Conservation (phyloP, 1,284 basidiomycete species). For the Chalciporus sp. region DNA sequence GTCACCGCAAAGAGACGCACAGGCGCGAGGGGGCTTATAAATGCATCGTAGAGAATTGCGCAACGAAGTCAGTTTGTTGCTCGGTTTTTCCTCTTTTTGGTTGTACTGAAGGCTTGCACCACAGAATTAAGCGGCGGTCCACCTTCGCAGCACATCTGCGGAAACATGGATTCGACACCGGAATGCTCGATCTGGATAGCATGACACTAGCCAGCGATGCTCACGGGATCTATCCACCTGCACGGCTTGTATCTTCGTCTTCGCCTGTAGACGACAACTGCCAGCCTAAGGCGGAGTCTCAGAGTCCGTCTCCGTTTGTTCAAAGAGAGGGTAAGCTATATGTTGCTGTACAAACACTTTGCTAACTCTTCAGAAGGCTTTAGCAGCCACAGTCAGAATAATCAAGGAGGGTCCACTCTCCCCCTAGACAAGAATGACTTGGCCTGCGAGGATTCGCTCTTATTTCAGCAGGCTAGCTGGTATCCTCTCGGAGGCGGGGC, state of each 20-base stretch:
- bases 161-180: slow-evolving; percentile 46
- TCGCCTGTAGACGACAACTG: slow-evolving; percentile 2
- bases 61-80: slow-evolving; percentile 43
- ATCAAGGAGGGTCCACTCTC: neutral
- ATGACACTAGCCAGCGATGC: slow-evolving; percentile 6
- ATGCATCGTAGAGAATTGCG: slow-evolving; percentile 48
- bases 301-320: slow-evolving; percentile 4
- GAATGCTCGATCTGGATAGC: slow-evolving; percentile 20
- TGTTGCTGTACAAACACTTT: neutral
- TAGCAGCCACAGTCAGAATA: slow-evolving; percentile 1
- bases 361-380: slow-evolving; percentile 20
- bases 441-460: slow-evolving; percentile 5
- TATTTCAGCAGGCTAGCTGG: slow-evolving; percentile 10
- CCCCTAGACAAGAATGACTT: slow-evolving; percentile 7
- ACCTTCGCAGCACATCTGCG: slow-evolving; percentile 56
- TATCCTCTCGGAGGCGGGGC: neutral
- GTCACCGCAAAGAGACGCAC: slow-evolving; percentile 64
- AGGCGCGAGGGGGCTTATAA: slow-evolving; percentile 39
- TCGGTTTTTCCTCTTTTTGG: neutral
- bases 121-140: slow-evolving; percentile 66
- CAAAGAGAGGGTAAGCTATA: slow-evolving; percentile 18
- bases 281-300: slow-evolving; percentile 7
- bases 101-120: slow-evolving; percentile 3
- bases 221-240: neutral
- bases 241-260: slow-evolving; percentile 5